Base-by-base conservation (phyloP, 202 grass and related monocot species). In the Hordeum pubiflorum region DNA sequence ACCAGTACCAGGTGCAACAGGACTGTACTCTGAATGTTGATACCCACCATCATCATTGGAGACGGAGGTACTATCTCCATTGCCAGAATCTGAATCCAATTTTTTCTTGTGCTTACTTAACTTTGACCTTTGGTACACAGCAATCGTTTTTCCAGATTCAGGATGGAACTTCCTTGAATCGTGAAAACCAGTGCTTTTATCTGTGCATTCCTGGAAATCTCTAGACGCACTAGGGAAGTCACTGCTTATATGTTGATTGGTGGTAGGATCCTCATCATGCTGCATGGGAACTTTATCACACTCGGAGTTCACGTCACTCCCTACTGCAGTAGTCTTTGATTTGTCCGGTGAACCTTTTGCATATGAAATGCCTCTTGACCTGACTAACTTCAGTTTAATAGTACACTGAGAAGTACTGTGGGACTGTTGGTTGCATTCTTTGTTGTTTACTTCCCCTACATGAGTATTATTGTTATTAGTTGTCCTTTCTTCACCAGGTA, bases 71-170 rank as follows among this genome's bases (percentile, higher is more conserved):
- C 84, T 93, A 77, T 98, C 95, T 18, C 91, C 90, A 18, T 89
- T 88, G 58, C 59, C 48, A 75, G 74, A 77, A 85, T 92, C 86
- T 79, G 63, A 89, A 77, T 91, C 89, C 32, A 72, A 34, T 56
- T 54, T 86, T 70, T 91, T 94, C 82, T 27, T 91, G 50, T 76
- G 61, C 81, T 84, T 91, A 37, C 77, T 90, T 82, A 74, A 44
- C 55, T 89, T 92, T 63, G 77, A 93, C 75, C 95, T 94, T 80
- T 52, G 93, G 87, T 98, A 98, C 23, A 98, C 92, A 69, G 83
- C 84, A 82, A 75, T 75, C 46, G 57, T 79, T 77, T 90, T 92
- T 81, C 82, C 12, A 77, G 86, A 84, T 72, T 89, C 79, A 10
- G 77, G 31, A 15, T 78, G 63, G 78, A 62, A 77, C 21, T 77